Percentiles rank a stretch among this genome's conserved stretches.
Conservation (phyloP, 495 filamentous ascomycete species). For the Saxophila tyrrhenica region DNA sequence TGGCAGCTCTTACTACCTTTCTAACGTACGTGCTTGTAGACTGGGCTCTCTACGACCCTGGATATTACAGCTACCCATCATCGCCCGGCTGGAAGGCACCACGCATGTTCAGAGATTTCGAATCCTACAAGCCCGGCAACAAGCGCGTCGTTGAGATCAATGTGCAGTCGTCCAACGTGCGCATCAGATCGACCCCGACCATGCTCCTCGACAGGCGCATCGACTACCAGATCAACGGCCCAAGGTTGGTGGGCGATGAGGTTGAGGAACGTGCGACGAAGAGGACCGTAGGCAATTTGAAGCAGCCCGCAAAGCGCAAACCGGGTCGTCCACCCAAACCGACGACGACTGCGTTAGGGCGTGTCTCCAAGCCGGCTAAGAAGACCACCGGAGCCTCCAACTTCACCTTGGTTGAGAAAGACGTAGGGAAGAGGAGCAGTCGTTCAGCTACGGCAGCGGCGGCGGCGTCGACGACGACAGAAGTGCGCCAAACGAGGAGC, state of each 20-base stretch:
- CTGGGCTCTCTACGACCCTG: conserved; percentile 18
- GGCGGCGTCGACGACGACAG: not conserved
- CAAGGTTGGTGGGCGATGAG: not conserved
- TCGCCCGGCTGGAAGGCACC: not conserved
- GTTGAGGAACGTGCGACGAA: not conserved
- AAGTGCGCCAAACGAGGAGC: no score
- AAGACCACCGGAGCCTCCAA: not conserved
- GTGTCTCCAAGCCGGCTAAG: not conserved
- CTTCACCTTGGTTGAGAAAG: not conserved
- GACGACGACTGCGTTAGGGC: not conserved
- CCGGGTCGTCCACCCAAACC: not conserved
- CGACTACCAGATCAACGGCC: not conserved
- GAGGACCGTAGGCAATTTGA: not conserved
- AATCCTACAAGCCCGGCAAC: conserved; percentile 6
- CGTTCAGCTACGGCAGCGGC: not conserved
- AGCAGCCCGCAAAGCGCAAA: not conserved
- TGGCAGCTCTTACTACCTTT: not conserved
- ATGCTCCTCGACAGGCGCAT: not conserved
- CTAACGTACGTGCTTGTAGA: conserved; percentile 2
- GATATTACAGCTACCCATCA: not conserved
- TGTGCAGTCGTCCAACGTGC: not conserved
- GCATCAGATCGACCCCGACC: conserved; percentile 5
- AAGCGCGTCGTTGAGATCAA: conserved; percentile 11
- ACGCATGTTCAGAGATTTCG: not conserved
- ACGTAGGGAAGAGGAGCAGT: not conserved